phyloP scores from a whole-genome alignment of 306 rosid species.

The Castanospermum australe region DNA sequence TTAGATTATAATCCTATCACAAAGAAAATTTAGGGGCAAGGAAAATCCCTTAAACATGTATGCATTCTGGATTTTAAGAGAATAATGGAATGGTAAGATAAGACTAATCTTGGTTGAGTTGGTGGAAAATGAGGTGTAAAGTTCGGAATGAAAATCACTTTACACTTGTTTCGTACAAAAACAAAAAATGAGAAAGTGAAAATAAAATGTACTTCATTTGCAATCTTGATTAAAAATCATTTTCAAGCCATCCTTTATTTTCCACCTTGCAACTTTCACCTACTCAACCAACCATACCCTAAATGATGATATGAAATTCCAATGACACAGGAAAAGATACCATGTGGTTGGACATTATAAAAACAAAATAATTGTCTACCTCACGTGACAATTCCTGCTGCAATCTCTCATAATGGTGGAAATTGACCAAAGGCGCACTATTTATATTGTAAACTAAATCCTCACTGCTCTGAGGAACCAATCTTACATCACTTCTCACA shows the following conservation, averaged over 20 bases:
- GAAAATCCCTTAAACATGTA: neutral
- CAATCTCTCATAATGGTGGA: constrained; percentile 78
- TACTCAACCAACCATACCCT: neutral
- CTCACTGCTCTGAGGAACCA: constrained; percentile 55
- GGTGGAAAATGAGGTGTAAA: neutral
- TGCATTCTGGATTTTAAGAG: neutral
- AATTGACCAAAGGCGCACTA: constrained; percentile 65
- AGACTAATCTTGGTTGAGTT: neutral
- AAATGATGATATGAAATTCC: neutral
- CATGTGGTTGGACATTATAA: neutral
- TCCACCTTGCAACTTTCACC: neutral
- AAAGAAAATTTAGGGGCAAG: neutral
- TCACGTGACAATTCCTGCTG: constrained; percentile 56
- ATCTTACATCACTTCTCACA: constrained; percentile 50
- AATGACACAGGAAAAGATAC: neutral
- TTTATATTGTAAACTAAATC: constrained; percentile 57
- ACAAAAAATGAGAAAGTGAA: neutral
- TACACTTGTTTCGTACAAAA: neutral
- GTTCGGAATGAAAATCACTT: neutral
- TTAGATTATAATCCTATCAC: neutral
- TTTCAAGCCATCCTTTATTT: neutral
- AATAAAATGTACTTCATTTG: neutral
- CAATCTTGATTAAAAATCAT: neutral
- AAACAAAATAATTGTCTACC: constrained; percentile 48
- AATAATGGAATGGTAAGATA: neutral